Base-by-base conservation (phyloP, 176 grass and related monocot species). In the Cenchrus purpureus region DNA sequence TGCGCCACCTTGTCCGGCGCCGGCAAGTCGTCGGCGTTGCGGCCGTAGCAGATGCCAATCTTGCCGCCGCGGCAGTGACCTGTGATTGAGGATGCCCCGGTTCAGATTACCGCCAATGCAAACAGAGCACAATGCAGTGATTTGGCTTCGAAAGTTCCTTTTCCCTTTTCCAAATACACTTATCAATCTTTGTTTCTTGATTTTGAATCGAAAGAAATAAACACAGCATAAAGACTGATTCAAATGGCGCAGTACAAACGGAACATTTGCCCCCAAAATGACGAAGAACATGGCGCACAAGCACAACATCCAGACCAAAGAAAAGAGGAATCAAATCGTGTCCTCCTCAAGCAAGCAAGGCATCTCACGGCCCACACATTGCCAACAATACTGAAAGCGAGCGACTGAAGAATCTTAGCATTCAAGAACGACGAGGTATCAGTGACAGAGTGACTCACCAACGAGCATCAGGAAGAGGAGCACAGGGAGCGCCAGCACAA, bases 1-100 rank as follows among this genome's bases (percentile, higher is more conserved):
- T 94, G 97, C 48, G 79, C 93, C 22, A 86, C 93, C 68, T 94
- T 99, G 90, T 96, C 97, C 2, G 93, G 86, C 43, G 88, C 86
- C 78, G 97, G 97, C 42, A 99, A 86, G 90, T 99, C 97, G 63
- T 99, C 97, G 1, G 97, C 93, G 82, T 92, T 99, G 50, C 97
- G 91, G 12, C 97, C 93, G 87, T 96, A 99, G 76, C 93, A 99
- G 76, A 96, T 65, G 46, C 97, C 97, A 54, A 95, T 87, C 77
- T 99, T 99, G 79, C 91, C 85, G 65, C 93, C 82, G 60, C 59
- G 60, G 75, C 90, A 86, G 50, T 79, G 68, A 66, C 84, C 97
- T 99, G 91, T 61, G 50, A 55, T 59, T 16, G 44, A 3, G 10
- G 44, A 72, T 71, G 77, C 68, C 4, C 61, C 0, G n/a, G n/a